Evolutionary conservation across 1,284 basidiomycete genomes (phyloP).

Genomic region (Cutaneotrichosporon cavernicola): DNA sequence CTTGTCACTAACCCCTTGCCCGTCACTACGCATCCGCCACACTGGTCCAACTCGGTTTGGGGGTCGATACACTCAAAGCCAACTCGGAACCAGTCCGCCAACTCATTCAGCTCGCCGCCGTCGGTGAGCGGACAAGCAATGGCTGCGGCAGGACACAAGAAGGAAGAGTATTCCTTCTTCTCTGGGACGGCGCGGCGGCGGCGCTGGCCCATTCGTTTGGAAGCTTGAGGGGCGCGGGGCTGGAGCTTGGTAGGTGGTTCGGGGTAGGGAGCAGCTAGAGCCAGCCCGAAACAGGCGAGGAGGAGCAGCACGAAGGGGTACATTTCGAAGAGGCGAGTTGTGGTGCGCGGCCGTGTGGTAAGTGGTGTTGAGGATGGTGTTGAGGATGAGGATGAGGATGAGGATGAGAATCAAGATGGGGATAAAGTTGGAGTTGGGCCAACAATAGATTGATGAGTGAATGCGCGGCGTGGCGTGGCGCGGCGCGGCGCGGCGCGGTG

Average conservation of each 20-base stretch:
- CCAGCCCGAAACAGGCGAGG: neutral
- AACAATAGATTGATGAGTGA: too few relatives aligned
- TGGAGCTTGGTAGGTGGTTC: slow-evolving; percentile 31
- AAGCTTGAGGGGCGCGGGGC: slow-evolving; percentile 40
- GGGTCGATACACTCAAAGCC: slow-evolving; percentile 55
- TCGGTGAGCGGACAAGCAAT: slow-evolving; percentile 49
- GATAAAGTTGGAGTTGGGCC: neutral
- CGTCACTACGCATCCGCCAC: slow-evolving; percentile 52
- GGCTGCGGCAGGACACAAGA: slow-evolving; percentile 51
- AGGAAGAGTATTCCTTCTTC: slow-evolving; percentile 53
- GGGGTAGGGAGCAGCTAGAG: neutral
- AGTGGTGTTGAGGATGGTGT: too few relatives aligned
- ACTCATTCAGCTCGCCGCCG: slow-evolving; percentile 40
- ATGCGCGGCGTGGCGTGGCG: too few relatives aligned
- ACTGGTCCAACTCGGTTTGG: slow-evolving; percentile 50
- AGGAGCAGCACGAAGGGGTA: neutral
- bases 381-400: neutral
- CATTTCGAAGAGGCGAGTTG: neutral
- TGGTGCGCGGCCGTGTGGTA: neutral
- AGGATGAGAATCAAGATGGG: too few relatives aligned
- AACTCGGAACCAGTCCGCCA: slow-evolving; percentile 54
- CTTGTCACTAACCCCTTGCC: slow-evolving; percentile 50
- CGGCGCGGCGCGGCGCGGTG: too few relatives aligned
- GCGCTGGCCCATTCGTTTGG: slow-evolving; percentile 47
- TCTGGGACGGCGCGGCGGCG: slow-evolving; percentile 23